Conservation (phyloP, 2,329 filamentous ascomycete species). For the Albifimbria verrucaria region DNA sequence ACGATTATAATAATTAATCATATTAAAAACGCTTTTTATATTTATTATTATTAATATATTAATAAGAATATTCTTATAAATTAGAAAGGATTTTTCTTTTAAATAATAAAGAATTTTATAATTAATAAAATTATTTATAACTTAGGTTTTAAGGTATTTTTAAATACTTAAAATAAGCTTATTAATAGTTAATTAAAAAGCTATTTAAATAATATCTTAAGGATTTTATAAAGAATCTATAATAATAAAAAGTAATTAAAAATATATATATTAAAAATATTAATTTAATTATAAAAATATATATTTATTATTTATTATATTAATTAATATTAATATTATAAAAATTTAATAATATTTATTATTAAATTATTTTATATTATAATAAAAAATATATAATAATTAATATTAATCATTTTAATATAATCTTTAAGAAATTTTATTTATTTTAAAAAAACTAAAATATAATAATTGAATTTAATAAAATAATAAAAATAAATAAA, state of each 20-base stretch:
- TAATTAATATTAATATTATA: neutral
- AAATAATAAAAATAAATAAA: neutral
- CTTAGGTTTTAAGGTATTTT: constrained; percentile 4
- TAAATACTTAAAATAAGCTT: constrained; percentile 1
- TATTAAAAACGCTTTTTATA: neutral
- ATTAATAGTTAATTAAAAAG: neutral
- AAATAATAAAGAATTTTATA: constrained; percentile 2
- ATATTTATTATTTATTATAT: neutral
- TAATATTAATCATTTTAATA: constrained; percentile 2
- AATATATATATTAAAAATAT: neutral
- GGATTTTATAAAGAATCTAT: neutral
- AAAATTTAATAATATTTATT: constrained; percentile 1
- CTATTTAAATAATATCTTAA: neutral
- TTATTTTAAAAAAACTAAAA: constrained; percentile 1
- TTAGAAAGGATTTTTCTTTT: neutral
- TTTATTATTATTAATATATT: neutral
- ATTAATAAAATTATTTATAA: neutral
- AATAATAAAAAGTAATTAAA: neutral
- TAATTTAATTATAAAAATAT: constrained; percentile 2
- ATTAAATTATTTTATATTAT: constrained; percentile 5
- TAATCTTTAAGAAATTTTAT: constrained; percentile 1
- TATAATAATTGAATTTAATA: neutral
- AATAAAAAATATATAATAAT: constrained; percentile 4
- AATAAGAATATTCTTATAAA: constrained; percentile 2
- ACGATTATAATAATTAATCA: neutral